Base-by-base conservation (phyloP, 164 flowering plant genomes). In the Tetracentron sinense region DNA sequence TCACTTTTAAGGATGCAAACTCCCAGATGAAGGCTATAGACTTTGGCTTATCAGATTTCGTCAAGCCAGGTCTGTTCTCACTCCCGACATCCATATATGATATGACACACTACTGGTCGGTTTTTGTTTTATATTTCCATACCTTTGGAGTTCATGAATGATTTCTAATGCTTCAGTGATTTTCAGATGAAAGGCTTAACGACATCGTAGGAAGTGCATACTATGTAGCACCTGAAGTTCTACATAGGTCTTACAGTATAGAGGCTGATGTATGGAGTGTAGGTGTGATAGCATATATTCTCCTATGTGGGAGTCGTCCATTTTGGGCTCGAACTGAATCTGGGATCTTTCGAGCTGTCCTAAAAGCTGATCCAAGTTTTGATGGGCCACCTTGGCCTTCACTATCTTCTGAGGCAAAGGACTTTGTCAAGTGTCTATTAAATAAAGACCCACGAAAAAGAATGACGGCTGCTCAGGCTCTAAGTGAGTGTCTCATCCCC, bases 171-270 rank as follows among this genome's bases (percentile, higher is more conserved):
- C 22, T 47, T 67, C 11, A 31, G 28, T 76, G 61, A 0, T 62
- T 64, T 77, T 58, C 90, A 93, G 98, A 91, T 79, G 96, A 91
- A 72, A 86, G 83, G 69, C 96, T 94, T 30, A 91, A 94, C 76
- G 98, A 94, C 79, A 94, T 94, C 58, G 98, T 94, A 4, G 98
- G 98, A 69, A 94, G 98, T 81, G 98, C 98, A 67, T 91, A 94
- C 64, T 94, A 94, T 69, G 98, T 94, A 38, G 95, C 98, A 51
- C 98, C 98, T 60, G 98, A 94, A 83, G 98, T 94, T 69, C 74
- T 93, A 44, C 95, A 86, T 71, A 85, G 97, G 78, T 86, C 88
- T 42, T 93, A 93, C 64, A 73, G 82, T 55, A 87, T 93, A 54
- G 98, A 93, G 75, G 96, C 98, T 52, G 98, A 93, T 86, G 85